Evolutionary conservation across 768 basidiomycete species (phyloP).

Genomic region (Leccinum barrowsii): DNA sequence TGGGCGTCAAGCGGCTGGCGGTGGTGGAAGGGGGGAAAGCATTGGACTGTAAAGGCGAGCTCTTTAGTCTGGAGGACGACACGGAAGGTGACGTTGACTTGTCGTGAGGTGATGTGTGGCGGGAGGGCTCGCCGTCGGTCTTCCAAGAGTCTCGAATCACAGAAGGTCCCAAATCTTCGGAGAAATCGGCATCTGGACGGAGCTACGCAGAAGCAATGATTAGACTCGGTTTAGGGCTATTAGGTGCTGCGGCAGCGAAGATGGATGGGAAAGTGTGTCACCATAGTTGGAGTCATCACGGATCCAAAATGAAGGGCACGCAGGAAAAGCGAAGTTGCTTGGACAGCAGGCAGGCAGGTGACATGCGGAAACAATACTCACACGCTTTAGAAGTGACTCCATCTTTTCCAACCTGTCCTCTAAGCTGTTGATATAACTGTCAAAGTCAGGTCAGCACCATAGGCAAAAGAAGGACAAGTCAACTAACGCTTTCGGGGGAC

Average conservation of each 20-base stretch:
- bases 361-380: conserved; percentile 24
- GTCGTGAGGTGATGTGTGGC: conserved; percentile 15
- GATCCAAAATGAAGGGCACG: background rate
- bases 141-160: conserved; percentile 67
- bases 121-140: conserved; percentile 20
- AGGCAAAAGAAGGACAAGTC: background rate
- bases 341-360: background rate
- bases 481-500: conserved; percentile 65
- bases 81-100: conserved; percentile 21
- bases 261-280: background rate
- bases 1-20: conserved; percentile 3
- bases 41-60: conserved; percentile 9
- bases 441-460: background rate
- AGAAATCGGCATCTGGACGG: conserved; percentile 59
- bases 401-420: conserved; percentile 58
- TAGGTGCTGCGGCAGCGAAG: background rate
- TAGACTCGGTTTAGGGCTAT: conserved; percentile 3
- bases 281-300: background rate
- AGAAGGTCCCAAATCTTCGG: conserved; percentile 58
- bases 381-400: conserved; percentile 51
- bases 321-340: background rate
- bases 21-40: conserved; percentile 5
- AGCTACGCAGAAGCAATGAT: conserved; percentile 39
- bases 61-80: conserved; percentile 13
- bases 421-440: conserved; percentile 54